Base-by-base conservation (phyloP, 1,139 yeast genomes). In the Hyphopichia wangnamkhiaoensis region DNA sequence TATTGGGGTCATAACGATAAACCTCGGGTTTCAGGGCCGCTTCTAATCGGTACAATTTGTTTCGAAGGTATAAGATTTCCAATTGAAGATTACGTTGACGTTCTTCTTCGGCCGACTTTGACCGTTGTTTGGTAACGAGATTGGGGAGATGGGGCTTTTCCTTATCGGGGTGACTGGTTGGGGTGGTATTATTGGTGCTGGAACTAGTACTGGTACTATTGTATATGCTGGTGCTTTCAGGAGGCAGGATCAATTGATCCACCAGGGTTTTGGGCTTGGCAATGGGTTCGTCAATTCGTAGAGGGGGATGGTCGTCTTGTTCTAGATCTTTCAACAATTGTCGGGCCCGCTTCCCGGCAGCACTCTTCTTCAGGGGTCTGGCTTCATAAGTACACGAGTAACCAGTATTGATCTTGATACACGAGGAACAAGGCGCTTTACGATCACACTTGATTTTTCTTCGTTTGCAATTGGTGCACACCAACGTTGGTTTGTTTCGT, bases 371-470 rank as follows among this genome's bases (percentile, higher is more conserved):
- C 18, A 39, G 40, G 48, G 50, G 47, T 26, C 42, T 49, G 36
- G 44, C 42, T 33, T 50, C 57, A 34, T 54, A 54, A 13, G 47
- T 40, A 34, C 60, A 55, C 12, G 49, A 37, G 33, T 43, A 43
- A 8, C 49, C 52, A 15, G 44, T 40, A 28, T 52, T 50, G 37
- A 53, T 50, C 39, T 52, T 56, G 25, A 56, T 48, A 45, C 68
- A 63, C 2, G 65, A 44, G 34, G 51, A 48, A 31, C 68, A 63
- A 1, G 68, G 68, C 24, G 46, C 40, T 23, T 50, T 48, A 6
- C 63, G 49, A 43, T 63, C 63, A 43, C 68, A 63, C 34, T 58
- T 61, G 43, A 60, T 58, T 46, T 63, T 63, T 18, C 64, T 49
- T 40, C 48, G 45, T 37, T 58, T 56, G 50, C 68, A 63, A 40